Conservation (phyloP, 371 early-diverging fungal genomes). For the Polyrhizophydium stewartii region DNA sequence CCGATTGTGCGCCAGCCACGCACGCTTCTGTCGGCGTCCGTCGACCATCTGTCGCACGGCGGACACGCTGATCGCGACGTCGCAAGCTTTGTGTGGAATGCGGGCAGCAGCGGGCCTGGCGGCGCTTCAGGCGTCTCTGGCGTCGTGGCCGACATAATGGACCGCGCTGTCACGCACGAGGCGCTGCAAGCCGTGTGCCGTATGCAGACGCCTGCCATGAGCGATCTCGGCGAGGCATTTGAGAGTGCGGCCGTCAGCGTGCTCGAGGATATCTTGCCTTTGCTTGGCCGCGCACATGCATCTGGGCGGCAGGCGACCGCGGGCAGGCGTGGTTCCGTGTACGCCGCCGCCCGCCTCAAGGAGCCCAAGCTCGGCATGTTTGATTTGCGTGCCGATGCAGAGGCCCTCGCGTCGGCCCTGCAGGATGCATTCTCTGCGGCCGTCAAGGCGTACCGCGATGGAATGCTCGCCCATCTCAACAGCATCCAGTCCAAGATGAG, state of each 20-base stretch:
- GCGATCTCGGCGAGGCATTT: constrained; percentile 6
- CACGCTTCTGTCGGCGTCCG: neutral
- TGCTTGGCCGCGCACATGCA: neutral
- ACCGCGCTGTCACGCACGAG: constrained; percentile 2
- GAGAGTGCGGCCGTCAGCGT: neutral
- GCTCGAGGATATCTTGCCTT: neutral
- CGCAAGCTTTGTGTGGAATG: constrained; percentile 3
- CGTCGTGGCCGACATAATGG: neutral
- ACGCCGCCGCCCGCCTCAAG: too few relatives aligned
- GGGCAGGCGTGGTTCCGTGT: neutral
- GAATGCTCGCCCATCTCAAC: neutral
- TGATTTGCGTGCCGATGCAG: neutral
- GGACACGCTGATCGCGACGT: neutral
- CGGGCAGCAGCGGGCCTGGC: neutral
- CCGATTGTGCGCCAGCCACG: constrained; percentile 10
- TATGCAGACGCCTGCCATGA: constrained; percentile 14
- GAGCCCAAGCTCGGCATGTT: too few relatives aligned
- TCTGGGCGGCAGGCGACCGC: neutral
- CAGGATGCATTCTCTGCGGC: neutral
- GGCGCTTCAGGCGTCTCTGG: neutral
- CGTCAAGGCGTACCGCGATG: neutral
- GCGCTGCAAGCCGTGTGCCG: constrained; percentile 7
- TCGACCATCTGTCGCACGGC: neutral
- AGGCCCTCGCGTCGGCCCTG: neutral
- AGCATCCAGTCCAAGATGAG: neutral